Evolutionary conservation across 2,329 filamentous ascomycete genomes (phyloP).

Genomic region (Sporothrix mexicana): DNA sequence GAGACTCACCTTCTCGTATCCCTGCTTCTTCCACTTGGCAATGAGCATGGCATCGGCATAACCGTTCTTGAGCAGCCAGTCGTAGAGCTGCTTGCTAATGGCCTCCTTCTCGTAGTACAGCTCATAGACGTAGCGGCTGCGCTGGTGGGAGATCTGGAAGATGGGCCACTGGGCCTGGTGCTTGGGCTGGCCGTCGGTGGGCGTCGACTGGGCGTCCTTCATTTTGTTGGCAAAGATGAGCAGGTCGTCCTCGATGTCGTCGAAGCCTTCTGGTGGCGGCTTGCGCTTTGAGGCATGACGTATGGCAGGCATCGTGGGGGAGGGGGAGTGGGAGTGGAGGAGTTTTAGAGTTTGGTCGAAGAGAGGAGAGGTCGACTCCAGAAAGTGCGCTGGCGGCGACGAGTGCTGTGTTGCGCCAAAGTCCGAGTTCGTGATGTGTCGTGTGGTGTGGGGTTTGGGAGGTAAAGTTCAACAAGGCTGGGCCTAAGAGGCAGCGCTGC

Average conservation of each 20-base stretch:
- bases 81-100: slow-evolving; percentile 89
- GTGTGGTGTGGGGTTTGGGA: neutral
- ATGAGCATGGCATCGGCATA: slow-evolving; percentile 96
- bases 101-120: slow-evolving; percentile 98
- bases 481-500: neutral
- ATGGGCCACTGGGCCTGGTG: slow-evolving; percentile 96
- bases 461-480: slow-evolving; percentile 11
- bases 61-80: slow-evolving; percentile 94
- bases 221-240: slow-evolving; percentile 88
- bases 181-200: slow-evolving; percentile 77
- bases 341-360: slow-evolving; percentile 31
- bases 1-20: slow-evolving; percentile 87
- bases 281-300: slow-evolving; percentile 78
- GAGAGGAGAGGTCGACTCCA: no score
- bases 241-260: slow-evolving; percentile 85
- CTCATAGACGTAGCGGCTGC: slow-evolving; percentile 92
- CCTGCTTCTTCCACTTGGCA: slow-evolving; percentile 99
- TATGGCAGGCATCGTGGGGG: slow-evolving; percentile 71
- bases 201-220: slow-evolving; percentile 93
- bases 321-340: neutral
- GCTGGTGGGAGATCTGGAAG: slow-evolving; percentile 95
- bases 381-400: neutral
- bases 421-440: slow-evolving; percentile 3
- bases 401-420: slow-evolving; percentile 21
- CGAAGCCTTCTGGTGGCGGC: slow-evolving; percentile 83